Conservation (phyloP, 2,329 filamentous ascomycete genomes). For the Alternaria metachromatica region DNA sequence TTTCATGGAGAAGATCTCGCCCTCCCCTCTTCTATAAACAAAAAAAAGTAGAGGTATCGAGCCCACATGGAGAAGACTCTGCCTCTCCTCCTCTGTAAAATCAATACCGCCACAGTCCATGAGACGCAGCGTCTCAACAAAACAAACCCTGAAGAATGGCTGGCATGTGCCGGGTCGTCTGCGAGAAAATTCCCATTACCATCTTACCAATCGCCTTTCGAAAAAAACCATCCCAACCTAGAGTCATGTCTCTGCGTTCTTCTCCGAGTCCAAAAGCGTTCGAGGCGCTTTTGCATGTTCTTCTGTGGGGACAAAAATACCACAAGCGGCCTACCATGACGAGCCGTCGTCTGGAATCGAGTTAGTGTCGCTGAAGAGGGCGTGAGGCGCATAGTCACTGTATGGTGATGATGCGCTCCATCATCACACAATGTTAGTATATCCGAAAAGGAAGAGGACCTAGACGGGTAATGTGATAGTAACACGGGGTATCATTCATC, state of each 20-base stretch:
- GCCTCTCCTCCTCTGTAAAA: not conserved
- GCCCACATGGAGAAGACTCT: not conserved
- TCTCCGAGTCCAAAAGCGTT: not conserved
- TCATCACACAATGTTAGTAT: not conserved
- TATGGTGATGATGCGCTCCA: not conserved
- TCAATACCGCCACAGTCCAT: fast-evolving
- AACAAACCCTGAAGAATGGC: too few relatives aligned
- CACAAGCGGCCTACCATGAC: not conserved
- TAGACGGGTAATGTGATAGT: not conserved
- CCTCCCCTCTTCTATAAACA: not conserved
- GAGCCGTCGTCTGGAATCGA: not conserved
- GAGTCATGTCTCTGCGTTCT: not conserved
- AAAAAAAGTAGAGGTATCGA: too few relatives aligned
- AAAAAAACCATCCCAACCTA: not conserved
- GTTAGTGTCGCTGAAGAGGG: not conserved
- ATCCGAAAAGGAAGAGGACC: fast-evolving
- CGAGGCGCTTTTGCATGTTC: not conserved
- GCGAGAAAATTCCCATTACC: not conserved
- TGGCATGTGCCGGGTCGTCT: not conserved
- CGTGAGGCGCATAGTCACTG: not conserved
- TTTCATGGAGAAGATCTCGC: not conserved
- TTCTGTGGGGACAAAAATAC: not conserved
- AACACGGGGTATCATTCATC: not conserved
- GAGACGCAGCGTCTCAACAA: too few relatives aligned
- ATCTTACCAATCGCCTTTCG: not conserved